Base-by-base conservation (phyloP, 331 rosid genomes). In the Quercus lobata region DNA sequence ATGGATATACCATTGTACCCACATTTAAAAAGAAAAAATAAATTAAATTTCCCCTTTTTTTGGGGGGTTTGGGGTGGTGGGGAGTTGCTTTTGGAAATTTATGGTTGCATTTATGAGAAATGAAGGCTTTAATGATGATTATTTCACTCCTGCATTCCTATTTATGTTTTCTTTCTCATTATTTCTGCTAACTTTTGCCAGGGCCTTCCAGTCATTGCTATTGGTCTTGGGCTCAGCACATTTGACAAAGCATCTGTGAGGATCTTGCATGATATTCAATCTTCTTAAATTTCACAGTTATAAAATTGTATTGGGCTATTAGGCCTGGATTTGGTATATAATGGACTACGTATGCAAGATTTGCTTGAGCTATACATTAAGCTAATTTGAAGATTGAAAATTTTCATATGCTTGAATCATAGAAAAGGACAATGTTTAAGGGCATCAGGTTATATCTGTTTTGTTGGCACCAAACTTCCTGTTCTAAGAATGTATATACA, bases 161-260 rank as follows among this genome's bases (percentile, higher is more conserved):
- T 57, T 78, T 22, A 17, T 37, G 25, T 76, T 72, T 74, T 69
- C 22, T 78, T 79, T 76, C 34, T 76, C 44, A 72, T 73, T 69
- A 66, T 61, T 82, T 78, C 56, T 72, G 46, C 57, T 61, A 57
- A 69, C 76, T 11, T 56, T 27, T 88, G 55, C 37, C 88, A 91
- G 94, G 94, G 97, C 70, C 85, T 82, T 62, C 97, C 94, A 58
- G 92, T 89, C 74, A 82, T 91, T 49, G 91, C 92, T 68, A 63
- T 89, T 76, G 97, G 97, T 35, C 87, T 88, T 44, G 97, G 97
- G 84, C 91, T 75, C 66, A 96, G 98, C 90, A 87, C 98, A 69
- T 89, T 32, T 81, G 94, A 92, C 85, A 96, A 96, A 88, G 99
- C 92, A 75, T 87, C 99, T 78, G 99, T 96, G 88, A 93, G 99